These are phyloP conservation scores for Cordyceps tenuipes DNA, from an alignment of 2,329 filamentous ascomycete genomes.

Conservation along the genomic window DNA sequence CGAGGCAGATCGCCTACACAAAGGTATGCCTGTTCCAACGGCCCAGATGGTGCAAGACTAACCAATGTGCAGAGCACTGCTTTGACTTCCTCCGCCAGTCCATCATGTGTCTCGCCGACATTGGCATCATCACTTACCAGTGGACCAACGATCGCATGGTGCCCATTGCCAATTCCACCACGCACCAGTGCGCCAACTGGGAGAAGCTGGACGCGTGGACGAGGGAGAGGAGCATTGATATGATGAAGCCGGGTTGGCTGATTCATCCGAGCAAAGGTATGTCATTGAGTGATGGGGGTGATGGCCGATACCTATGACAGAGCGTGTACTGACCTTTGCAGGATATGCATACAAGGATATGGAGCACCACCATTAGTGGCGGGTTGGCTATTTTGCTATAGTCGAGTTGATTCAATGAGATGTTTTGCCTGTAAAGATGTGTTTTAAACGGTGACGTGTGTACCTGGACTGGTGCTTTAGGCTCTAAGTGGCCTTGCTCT, in stretches of 20 bases:
- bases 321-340: not conserved
- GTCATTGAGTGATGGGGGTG: not conserved
- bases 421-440: not conserved
- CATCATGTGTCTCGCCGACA: conserved; percentile 7
- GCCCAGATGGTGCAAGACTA: too few relatives aligned
- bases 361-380: conserved; percentile 4
- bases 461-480: too few relatives aligned
- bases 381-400: not conserved
- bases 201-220: conserved; percentile 12
- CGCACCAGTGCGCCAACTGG: conserved; percentile 13
- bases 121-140: conserved; percentile 12
- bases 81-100: conserved; percentile 11
- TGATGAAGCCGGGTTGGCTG: conserved; percentile 11
- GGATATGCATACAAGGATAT: conserved; percentile 6
- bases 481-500: too few relatives aligned
- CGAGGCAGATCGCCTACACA: conserved; percentile 7
- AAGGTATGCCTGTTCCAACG: not conserved
- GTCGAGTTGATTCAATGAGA: not conserved
- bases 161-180: conserved; percentile 11
- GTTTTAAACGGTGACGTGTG: not conserved
- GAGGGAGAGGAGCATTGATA: conserved; percentile 7
- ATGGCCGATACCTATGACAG: not conserved
- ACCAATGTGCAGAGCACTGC: conserved; percentile 7
- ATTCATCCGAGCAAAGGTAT: not conserved
- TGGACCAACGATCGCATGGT: conserved; percentile 8